Conservation (phyloP, 768 basidiomycete species). For the Mycena kentingensis region DNA sequence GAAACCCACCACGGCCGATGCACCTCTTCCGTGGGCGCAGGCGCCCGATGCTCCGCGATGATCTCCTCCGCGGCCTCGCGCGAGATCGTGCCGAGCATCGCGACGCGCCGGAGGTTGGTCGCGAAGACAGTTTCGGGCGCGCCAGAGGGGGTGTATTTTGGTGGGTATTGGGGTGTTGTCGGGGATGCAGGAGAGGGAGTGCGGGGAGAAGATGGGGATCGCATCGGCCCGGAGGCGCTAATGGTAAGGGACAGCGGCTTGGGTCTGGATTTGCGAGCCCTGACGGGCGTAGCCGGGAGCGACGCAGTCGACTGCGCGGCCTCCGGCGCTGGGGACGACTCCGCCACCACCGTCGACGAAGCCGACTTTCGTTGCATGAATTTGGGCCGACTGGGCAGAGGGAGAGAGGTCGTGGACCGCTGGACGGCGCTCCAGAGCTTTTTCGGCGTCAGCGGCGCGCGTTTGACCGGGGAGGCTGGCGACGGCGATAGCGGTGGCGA, state of each 20-base stretch:
- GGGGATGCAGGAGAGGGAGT: neutral
- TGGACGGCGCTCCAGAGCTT: conserved; percentile 12
- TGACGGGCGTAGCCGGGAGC: too few species aligned
- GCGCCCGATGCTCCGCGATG: neutral
- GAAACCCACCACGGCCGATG: too few species aligned
- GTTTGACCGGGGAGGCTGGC: neutral
- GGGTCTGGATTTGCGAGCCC: too few species aligned
- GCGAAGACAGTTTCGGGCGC: conserved; percentile 6
- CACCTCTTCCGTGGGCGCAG: neutral
- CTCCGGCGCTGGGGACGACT: neutral
- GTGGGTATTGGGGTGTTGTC: neutral
- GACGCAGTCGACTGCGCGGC: neutral
- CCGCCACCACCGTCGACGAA: neutral
- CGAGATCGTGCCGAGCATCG: conserved; percentile 10
- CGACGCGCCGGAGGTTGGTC: too few species aligned
- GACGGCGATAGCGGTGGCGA: neutral
- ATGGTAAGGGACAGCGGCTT: too few species aligned
- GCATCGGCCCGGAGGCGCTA: too few species aligned
- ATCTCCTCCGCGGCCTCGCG: conserved; percentile 6
- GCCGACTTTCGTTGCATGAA: neutral
- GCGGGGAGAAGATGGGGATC: too few species aligned
- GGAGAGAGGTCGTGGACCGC: conserved; percentile 1
- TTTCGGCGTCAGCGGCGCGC: conserved; percentile 3
- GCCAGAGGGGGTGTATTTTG: neutral
- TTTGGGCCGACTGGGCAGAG: conserved; percentile 3